These are phyloP conservation scores for Fusarium haematococcum DNA, from an alignment of 2,329 filamentous ascomycete species.

Conservation along the genomic window DNA sequence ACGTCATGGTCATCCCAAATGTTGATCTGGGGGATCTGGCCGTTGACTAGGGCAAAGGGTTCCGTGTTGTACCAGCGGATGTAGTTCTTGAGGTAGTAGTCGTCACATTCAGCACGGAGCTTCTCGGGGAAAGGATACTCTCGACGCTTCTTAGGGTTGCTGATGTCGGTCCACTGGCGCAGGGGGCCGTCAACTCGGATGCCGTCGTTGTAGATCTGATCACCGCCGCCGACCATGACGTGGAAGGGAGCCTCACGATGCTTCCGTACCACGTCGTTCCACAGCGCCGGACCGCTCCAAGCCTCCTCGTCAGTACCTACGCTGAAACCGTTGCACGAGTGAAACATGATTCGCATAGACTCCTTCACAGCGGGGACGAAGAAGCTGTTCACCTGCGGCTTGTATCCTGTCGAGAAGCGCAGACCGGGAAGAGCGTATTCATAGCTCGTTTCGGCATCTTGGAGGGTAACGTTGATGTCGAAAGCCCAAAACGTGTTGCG, in stretches of 20 bases:
- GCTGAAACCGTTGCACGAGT: slow-evolving; percentile 97
- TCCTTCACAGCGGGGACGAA: slow-evolving; percentile 86
- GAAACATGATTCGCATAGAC: slow-evolving; percentile 98
- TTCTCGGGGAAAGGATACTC: slow-evolving; percentile 81
- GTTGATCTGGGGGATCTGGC: slow-evolving; percentile 95
- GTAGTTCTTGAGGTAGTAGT: slow-evolving; percentile 93
- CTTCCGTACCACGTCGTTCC: slow-evolving; percentile 90
- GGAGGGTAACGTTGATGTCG: slow-evolving; percentile 81
- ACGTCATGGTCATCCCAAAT: slow-evolving; percentile 97
- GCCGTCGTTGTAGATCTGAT: slow-evolving; percentile 97
- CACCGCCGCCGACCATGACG: slow-evolving; percentile 93
- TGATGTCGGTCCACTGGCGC: slow-evolving; percentile 83
- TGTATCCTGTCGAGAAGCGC: slow-evolving; percentile 67
- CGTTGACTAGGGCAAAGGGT: slow-evolving; percentile 86
- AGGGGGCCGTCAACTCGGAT: slow-evolving; percentile 88
- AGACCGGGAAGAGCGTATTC: slow-evolving; percentile 80
- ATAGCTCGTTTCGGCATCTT: slow-evolving; percentile 77
- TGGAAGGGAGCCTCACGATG: slow-evolving; percentile 89
- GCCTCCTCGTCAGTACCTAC: slow-evolving; percentile 85
- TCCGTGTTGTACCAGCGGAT: slow-evolving; percentile 85
- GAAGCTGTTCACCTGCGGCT: slow-evolving; percentile 75
- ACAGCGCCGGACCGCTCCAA: slow-evolving; percentile 91
- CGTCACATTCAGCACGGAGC: slow-evolving; percentile 85
- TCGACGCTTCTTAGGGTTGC: slow-evolving; percentile 85
- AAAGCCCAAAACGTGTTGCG: slow-evolving; percentile 94